Evolutionary conservation across 2,329 filamentous ascomycete species (phyloP).

Genomic region (Lojkania enalia): DNA sequence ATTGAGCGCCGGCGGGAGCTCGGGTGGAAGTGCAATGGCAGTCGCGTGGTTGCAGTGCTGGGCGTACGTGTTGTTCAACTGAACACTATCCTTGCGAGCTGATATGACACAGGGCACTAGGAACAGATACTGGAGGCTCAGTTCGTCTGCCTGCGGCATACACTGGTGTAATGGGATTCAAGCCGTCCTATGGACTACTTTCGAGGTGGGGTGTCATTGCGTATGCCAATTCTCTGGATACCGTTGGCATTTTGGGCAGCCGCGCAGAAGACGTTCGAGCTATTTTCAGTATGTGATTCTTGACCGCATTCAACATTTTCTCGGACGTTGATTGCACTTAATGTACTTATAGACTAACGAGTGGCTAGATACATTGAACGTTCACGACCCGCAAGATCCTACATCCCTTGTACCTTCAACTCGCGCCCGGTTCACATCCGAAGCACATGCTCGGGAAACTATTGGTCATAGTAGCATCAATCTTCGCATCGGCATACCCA

Average conservation of each 20-base stretch:
- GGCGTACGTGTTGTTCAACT: constrained; percentile 50
- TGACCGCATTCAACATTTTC: neutral
- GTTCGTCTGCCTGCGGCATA: constrained; percentile 87
- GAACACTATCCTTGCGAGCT: constrained; percentile 14
- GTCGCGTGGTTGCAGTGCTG: constrained; percentile 67
- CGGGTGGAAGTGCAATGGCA: constrained; percentile 88
- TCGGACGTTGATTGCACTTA: too few relatives aligned
- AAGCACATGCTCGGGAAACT: neutral
- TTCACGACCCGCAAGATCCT: constrained; percentile 71
- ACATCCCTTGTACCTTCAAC: constrained; percentile 67
- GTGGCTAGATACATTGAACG: constrained; percentile 53
- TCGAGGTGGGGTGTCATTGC: constrained; percentile 85
- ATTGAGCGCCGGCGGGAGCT: constrained; percentile 60
- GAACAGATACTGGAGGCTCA: constrained; percentile 92
- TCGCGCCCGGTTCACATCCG: constrained; percentile 50
- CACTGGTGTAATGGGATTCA: constrained; percentile 80
- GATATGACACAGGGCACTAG: constrained; percentile 63
- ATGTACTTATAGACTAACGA: neutral
- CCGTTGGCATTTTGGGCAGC: constrained; percentile 74
- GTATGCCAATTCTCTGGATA: constrained; percentile 92
- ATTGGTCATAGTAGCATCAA: neutral
- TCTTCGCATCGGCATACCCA: constrained; percentile 60
- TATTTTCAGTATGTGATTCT: constrained; percentile 47
- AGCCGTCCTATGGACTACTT: constrained; percentile 86
- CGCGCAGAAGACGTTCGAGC: constrained; percentile 53